phyloP scores from a whole-genome alignment of 306 rosid species.

The Trifolium pratense region DNA sequence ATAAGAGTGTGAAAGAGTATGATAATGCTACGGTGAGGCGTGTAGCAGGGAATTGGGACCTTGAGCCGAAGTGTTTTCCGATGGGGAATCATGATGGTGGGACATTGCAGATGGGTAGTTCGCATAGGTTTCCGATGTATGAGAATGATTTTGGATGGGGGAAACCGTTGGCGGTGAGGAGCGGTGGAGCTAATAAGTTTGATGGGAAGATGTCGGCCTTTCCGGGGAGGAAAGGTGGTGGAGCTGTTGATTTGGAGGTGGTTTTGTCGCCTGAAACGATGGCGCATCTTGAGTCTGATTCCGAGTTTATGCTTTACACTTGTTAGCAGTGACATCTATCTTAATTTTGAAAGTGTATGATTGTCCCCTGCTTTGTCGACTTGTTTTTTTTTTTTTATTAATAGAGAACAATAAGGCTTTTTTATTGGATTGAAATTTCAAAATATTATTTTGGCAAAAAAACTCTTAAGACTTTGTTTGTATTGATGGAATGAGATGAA shows the following conservation, averaged over 20 bases:
- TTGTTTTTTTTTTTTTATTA: too few relatives aligned
- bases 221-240: conserved; percentile 69
- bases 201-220: conserved; percentile 88
- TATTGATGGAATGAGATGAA: too few relatives aligned
- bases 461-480: too few relatives aligned
- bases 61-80: conserved; percentile 62
- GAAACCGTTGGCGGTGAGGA: conserved; percentile 69
- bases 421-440: too few relatives aligned
- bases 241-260: conserved; percentile 78
- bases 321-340: not conserved
- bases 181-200: conserved; percentile 79
- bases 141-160: conserved; percentile 98
- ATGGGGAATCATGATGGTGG: conserved; percentile 86
- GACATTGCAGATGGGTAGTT: conserved; percentile 81
- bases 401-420: too few relatives aligned
- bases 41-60: conserved; percentile 71
- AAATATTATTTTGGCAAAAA: too few relatives aligned
- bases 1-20: conserved; percentile 65
- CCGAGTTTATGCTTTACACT: conserved; percentile 74
- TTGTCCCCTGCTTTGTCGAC: not conserved
- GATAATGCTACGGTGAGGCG: conserved; percentile 58
- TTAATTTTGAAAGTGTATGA: not conserved
- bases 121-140: conserved; percentile 90
- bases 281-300: conserved; percentile 68
- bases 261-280: conserved; percentile 69